A percentile compares a stretch with the other conserved stretches of the same genome.
These are phyloP conservation scores for Penicillium herquei DNA, from an alignment of 495 filamentous ascomycete species.

Conservation along the genomic window DNA sequence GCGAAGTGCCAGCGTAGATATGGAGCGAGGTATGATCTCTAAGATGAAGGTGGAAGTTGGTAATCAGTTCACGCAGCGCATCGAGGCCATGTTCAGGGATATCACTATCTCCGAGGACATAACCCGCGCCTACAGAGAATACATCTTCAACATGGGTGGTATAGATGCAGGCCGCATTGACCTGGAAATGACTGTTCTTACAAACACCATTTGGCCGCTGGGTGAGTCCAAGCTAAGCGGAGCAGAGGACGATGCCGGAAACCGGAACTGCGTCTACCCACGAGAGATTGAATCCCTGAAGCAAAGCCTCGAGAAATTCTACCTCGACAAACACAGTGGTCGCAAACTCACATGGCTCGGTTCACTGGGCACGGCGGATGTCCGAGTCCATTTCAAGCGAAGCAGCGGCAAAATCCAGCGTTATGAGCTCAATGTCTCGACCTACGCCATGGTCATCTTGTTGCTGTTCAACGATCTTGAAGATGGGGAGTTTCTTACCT, in stretches of 20 bases:
- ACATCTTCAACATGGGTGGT: slow-evolving; percentile 63
- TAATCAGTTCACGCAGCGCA: slow-evolving; percentile 85
- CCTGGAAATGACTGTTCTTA: slow-evolving; percentile 79
- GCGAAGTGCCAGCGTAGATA: slow-evolving; percentile 82
- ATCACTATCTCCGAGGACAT: slow-evolving; percentile 89
- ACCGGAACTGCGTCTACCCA: slow-evolving; percentile 61
- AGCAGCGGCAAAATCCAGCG: slow-evolving; percentile 69
- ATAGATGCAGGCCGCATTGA: slow-evolving; percentile 68
- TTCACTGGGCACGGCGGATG: slow-evolving; percentile 80
- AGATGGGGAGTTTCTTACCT: slow-evolving; percentile 63
- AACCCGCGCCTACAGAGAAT: slow-evolving; percentile 67
- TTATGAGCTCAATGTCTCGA: slow-evolving; percentile 89
- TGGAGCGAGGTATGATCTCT: slow-evolving; percentile 91
- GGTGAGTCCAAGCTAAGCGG: slow-evolving; percentile 63
- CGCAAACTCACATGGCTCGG: slow-evolving; percentile 82
- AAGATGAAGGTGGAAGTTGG: slow-evolving; percentile 96
- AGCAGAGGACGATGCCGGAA: slow-evolving; percentile 49
- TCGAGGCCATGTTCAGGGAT: slow-evolving; percentile 98
- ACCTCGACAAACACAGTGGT: slow-evolving; percentile 82
- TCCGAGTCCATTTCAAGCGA: slow-evolving; percentile 75
- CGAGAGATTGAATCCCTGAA: slow-evolving; percentile 71
- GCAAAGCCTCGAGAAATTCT: slow-evolving; percentile 86
- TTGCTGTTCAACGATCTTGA: slow-evolving; percentile 82
- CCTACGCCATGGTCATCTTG: slow-evolving; percentile 88
- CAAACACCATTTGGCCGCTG: slow-evolving; percentile 90